These are phyloP conservation scores for Anisodus acutangulus DNA, from an alignment of 257 asterid species.

Conservation along the genomic window DNA sequence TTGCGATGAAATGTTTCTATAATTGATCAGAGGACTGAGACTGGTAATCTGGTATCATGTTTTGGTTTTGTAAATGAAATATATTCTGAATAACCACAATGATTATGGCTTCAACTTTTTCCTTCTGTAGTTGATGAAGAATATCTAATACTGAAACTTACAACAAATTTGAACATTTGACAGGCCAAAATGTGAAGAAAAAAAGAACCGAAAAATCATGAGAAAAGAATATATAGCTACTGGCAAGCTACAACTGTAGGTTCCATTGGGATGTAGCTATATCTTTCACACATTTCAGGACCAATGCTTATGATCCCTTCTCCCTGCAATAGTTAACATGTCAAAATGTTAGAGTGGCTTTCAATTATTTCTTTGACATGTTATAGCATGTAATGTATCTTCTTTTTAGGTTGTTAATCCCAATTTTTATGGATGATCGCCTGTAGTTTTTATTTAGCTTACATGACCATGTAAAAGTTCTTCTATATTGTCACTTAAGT, in stretches of 20 bases:
- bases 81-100: not conserved
- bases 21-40: too few relatives aligned
- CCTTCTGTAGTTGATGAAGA: not conserved
- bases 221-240: slow-evolving; percentile 31
- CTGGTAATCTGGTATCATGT: too few relatives aligned
- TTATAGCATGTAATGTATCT: not conserved
- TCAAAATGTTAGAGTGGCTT: not conserved
- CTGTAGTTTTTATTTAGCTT: not conserved
- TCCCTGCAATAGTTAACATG: slow-evolving; percentile 54
- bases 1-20: too few relatives aligned
- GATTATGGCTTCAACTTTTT: not conserved
- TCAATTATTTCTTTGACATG: not conserved
- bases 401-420: not conserved
- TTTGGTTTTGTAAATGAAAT: too few relatives aligned
- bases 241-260: slow-evolving; percentile 64
- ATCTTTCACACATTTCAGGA: slow-evolving; percentile 76
- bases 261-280: slow-evolving; percentile 69
- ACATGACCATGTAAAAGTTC: not conserved
- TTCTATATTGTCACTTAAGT: not conserved
- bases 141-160: not conserved
- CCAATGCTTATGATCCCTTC: slow-evolving; percentile 67
- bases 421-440: not conserved
- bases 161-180: not conserved
- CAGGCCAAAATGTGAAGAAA: not conserved
- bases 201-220: slow-evolving; percentile 13